Base-by-base conservation (phyloP, 2,329 filamentous ascomycete species). In the Thielaviopsis populi region DNA sequence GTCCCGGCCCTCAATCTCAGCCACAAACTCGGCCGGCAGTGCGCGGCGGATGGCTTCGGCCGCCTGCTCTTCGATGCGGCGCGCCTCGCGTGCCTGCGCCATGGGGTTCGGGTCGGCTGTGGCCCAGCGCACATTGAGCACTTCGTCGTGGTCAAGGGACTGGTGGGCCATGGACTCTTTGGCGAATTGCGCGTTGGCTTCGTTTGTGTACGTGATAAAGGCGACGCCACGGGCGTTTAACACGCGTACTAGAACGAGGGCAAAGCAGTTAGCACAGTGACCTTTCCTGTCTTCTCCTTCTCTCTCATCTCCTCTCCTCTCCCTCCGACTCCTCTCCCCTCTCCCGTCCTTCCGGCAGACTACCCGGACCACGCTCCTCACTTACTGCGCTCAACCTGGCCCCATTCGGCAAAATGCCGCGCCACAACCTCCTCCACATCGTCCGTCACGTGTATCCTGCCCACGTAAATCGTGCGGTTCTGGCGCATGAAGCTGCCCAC, bases 91-190 rank as follows among this genome's bases (percentile, higher is more conserved):
- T 68, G 95, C 95, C 73, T 96, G 90, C 1, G 92, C 91, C 78
- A 94, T 86, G 0, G 94, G 94, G 69, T 99, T 99, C 1, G 94
- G 94, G 72, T 99, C 94, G 6, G 90, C 88, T 0, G 94, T 99
- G 50, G 94, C 94, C 94, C 94, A 99, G 67, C 95, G 82, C 59
- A 99, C 91, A 73, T 99, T 99, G 30, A 99, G 77, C 24, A 96
- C 86, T 75, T 99, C 94, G 67, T 84, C 86, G 73, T 97, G 87
- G 70, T 99, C 94, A 33, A 99, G 78, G 0, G 85, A 84, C 75
- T 99, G 94, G 72, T 96, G 90, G 4, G 90, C 89, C 92, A 99
- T 97, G 0, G 94, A 89, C 74, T 96, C 91, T 72, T 92, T 92
- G 2, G 91, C 91, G 69, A 96, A 96, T 72, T 95, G 87, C 1